phyloP scores from a whole-genome alignment of 192 early-diverging fungal genomes.

The Lunasporangiospora selenospora region DNA sequence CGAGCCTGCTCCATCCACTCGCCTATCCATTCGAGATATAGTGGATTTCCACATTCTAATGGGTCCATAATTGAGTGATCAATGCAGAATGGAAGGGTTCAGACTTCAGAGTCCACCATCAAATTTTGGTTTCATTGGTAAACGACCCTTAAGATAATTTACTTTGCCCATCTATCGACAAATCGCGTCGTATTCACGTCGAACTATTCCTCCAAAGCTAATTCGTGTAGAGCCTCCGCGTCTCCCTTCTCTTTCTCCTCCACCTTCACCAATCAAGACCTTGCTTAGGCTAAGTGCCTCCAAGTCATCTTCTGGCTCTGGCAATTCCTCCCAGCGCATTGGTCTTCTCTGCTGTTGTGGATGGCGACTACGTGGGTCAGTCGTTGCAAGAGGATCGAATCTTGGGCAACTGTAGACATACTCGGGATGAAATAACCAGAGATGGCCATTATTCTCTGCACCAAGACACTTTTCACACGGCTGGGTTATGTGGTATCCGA shows the following conservation, averaged over 20 bases:
- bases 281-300: conserved; percentile 26
- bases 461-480: conserved; percentile 85
- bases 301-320: conserved; percentile 27
- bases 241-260: too few relatives aligned
- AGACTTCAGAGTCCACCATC: too few relatives aligned
- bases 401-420: conserved; percentile 52
- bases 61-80: too few relatives aligned
- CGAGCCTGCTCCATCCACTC: conserved; percentile 70
- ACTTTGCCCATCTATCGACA: conserved; percentile 18
- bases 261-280: too few relatives aligned
- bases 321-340: conserved; percentile 30
- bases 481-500: conserved; percentile 80
- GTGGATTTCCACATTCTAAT: conserved; percentile 68
- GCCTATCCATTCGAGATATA: conserved; percentile 70
- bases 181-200: conserved; percentile 29
- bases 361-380: too few relatives aligned
- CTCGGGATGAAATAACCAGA: conserved; percentile 90
- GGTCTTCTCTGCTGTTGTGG: too few relatives aligned
- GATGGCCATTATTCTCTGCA: conserved; percentile 93
- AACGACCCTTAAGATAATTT: too few relatives aligned
- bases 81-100: too few relatives aligned
- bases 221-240: too few relatives aligned
- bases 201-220: conserved; percentile 33
- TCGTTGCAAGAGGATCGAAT: not conserved
- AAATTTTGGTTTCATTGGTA: too few relatives aligned